Evolutionary conservation across 805 yeast genomes (phyloP), one percentile per base, ranked within the genome.

Genomic region (Candida insectorum): DNA sequence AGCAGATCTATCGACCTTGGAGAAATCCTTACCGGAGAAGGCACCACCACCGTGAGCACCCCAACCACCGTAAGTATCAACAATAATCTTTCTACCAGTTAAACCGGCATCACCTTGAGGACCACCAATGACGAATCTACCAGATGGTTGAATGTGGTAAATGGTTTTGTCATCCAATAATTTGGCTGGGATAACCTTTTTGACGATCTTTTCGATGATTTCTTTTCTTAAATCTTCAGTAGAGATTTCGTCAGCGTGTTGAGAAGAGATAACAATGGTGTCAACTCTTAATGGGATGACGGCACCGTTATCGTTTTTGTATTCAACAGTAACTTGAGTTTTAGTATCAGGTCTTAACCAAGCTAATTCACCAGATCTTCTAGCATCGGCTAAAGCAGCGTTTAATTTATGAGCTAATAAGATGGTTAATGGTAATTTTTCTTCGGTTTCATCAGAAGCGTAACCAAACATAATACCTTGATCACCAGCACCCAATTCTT

Each of bases 41-140:
- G 98, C 98, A 78, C 98, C 98, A 78, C 98, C 98, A 73, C 98
- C 98, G 78, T 93, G 98, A 60, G 98, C 97, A 72, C 98, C 97
- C 94, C 98, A 94, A 60, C 98, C 98, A 76, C 98, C 98, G 75
- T 93, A 93, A 48, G 98, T 95, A 71, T 93, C 98, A 63, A 93
- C 98, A 58, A 93, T 93, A 69, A 93, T 93, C 78, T 93, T 93
- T 77, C 98, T 87, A 69, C 98, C 98, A 52, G 98, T 93, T 62
- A 93, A 75, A 77, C 98, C 98, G 50, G 98, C 98, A 66, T 93
- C 98, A 80, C 98, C 98, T 73, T 93, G 98, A 53, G 98, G 98
- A 68, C 98, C 98, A 75, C 98, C 98, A 62, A 93, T 93, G 58
- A 93, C 96, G 80, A 93, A 93, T 73, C 97, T 85, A 54, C 98